Conservation (phyloP, 2,329 filamentous ascomycete genomes). For the Atkinsonella hypoxylon region DNA sequence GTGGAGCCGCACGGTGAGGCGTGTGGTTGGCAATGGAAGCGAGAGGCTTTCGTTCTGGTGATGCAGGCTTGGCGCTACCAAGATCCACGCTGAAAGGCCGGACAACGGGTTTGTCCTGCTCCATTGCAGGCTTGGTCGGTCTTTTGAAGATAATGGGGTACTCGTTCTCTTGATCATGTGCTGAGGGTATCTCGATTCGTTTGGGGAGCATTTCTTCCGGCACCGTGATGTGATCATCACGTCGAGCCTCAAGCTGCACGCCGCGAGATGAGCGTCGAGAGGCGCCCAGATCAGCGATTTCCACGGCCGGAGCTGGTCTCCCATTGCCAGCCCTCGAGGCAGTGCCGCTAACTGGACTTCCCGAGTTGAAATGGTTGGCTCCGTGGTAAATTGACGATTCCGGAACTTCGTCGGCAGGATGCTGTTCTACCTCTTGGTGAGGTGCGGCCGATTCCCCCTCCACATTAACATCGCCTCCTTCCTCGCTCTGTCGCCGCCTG, state of each 20-base stretch:
- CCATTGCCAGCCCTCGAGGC: slow-evolving; percentile 30
- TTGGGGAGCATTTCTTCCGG: slow-evolving; percentile 9
- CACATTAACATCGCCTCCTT: slow-evolving; percentile 40
- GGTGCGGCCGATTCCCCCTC: slow-evolving; percentile 29
- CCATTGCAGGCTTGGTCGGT: slow-evolving; percentile 39
- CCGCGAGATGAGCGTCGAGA: slow-evolving; percentile 19
- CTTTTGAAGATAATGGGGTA: slow-evolving; percentile 56
- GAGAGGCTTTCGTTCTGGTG: slow-evolving; percentile 45
- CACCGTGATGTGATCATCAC: slow-evolving; percentile 11
- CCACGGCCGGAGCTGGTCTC: slow-evolving; percentile 25
- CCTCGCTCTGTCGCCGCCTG: slow-evolving; percentile 54
- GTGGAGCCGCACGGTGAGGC: slow-evolving; percentile 64
- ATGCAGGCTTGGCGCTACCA: slow-evolving; percentile 25
- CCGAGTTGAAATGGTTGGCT: slow-evolving; percentile 37
- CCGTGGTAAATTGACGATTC: slow-evolving; percentile 33
- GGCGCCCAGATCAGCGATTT: slow-evolving; percentile 20
- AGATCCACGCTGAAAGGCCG: slow-evolving; percentile 37
- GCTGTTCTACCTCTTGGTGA: slow-evolving; percentile 31
- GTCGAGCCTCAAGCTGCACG: slow-evolving; percentile 11
- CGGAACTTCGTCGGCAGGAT: slow-evolving; percentile 25
- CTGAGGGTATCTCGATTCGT: slow-evolving; percentile 46
- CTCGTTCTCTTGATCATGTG: slow-evolving; percentile 78
- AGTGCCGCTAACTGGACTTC: slow-evolving; percentile 43
- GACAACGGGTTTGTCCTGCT: slow-evolving; percentile 43
- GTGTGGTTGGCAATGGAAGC: slow-evolving; percentile 50